Percentiles rank a stretch among this genome's conserved stretches.
Conservation (phyloP, 768 basidiomycete genomes). For the Pleurotus tuoliensis region DNA sequence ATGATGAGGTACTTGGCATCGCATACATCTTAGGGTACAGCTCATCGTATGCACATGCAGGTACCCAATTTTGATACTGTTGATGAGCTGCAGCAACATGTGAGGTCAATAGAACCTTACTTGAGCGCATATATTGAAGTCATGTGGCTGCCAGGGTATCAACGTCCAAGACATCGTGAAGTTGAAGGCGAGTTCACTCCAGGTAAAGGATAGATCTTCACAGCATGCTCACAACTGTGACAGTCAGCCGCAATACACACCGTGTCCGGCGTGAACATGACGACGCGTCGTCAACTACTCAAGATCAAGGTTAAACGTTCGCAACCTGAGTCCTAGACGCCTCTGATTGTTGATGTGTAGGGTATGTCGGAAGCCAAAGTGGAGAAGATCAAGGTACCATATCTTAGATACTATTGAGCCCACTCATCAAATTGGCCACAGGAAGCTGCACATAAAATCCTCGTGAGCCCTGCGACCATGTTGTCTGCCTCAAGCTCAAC, state of each 20-base stretch:
- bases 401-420: neutral
- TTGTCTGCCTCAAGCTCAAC: constrained; percentile 1
- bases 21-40: neutral
- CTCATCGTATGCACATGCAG: constrained; percentile 25
- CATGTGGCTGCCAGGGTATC: constrained; percentile 60
- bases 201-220: constrained; percentile 5
- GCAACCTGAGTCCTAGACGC: neutral
- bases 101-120: constrained; percentile 22
- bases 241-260: constrained; percentile 82
- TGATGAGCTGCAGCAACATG: constrained; percentile 85
- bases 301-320: constrained; percentile 77
- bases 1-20: constrained; percentile 33
- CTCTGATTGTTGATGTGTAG: constrained; percentile 30
- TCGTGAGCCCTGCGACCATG: constrained; percentile 39
- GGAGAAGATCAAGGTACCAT: constrained; percentile 84
- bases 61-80: constrained; percentile 68
- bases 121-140: constrained; percentile 12
- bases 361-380: constrained; percentile 97
- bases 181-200: constrained; percentile 58
- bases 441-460: constrained; percentile 89
- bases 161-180: constrained; percentile 95
- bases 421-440: constrained; percentile 23
- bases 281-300: constrained; percentile 80
- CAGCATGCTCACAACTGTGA: neutral
- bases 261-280: constrained; percentile 86